Base-by-base conservation (phyloP, 2,329 filamentous ascomycete genomes). In the Byssothecium circinans region DNA sequence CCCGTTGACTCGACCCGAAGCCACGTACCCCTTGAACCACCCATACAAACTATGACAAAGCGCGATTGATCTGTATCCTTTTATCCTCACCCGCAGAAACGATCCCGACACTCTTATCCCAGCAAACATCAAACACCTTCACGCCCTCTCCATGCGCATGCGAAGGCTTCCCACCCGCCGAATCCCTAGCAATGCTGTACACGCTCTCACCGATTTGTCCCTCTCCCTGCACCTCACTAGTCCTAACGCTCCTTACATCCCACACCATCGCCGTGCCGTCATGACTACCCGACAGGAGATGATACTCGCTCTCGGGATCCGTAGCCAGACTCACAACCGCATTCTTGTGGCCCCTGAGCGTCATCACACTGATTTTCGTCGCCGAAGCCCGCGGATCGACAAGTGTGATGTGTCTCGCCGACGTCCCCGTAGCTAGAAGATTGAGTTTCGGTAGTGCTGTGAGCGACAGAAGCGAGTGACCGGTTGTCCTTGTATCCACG, bases 21-120 rank as follows among this genome's bases (percentile, higher is more conserved):
- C 7, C 15, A 20, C 27, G n/a, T n/a, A n/a, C n/a, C n/a, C n/a
- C n/a, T n/a, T n/a, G n/a, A n/a, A n/a, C n/a, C n/a, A n/a, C n/a
- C n/a, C n/a, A 25, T 25, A 58, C 58, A 20, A 62, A 47, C 8
- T 61, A 53, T 25, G 23, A 25, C 22, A 32, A 12, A 4, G 29
- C 29, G 29, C 64, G 55, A 52, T 99, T 96, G 51, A 99, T 84
- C 77, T 99, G 94, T 62, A 99, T 85, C 75, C 83, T 85, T 76
- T 94, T 96, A 68, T 99, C 94, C 79, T 97, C 91, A 14, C 92
- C 91, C 35, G 79, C 91, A 64, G 89, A 95, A 36, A 96, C 87
- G 67, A 99, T 92, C 1, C 94, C 95, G 65, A 95, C 84, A 6
- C 84, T 82, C 68, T 80, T 78, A 71, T 96, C 89, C 94, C 94